These are phyloP conservation scores for Neonectria neomacrospora DNA, from an alignment of 2,329 filamentous ascomycete genomes.

Conservation along the genomic window DNA sequence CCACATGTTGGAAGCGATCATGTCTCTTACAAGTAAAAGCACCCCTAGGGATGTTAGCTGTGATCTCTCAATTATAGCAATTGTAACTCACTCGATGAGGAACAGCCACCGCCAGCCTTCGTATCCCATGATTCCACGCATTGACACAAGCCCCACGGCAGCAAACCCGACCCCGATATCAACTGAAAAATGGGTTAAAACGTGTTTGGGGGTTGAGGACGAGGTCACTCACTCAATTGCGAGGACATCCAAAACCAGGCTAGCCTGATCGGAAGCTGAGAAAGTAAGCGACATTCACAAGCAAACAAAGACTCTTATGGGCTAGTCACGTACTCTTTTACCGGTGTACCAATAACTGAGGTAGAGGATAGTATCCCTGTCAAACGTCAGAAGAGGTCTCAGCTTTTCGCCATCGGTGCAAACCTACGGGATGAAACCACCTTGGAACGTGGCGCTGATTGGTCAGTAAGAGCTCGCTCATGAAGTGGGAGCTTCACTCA, in stretches of 20 bases:
- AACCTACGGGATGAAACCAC: neutral
- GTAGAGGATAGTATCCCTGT: slow-evolving; percentile 25
- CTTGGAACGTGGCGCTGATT: neutral
- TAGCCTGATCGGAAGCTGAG: slow-evolving; percentile 67
- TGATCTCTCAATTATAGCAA: neutral
- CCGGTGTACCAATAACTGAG: slow-evolving; percentile 77
- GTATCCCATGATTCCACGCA: slow-evolving; percentile 51
- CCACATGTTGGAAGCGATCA: neutral
- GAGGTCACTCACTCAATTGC: slow-evolving; percentile 36
- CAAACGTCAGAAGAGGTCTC: neutral
- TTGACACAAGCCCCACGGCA: slow-evolving; percentile 55
- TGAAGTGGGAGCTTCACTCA: neutral
- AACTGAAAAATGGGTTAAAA: slow-evolving; percentile 48
- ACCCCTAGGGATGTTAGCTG: neutral
- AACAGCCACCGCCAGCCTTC: slow-evolving; percentile 62
- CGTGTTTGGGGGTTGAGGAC: neutral
- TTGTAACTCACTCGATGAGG: slow-evolving; percentile 60
- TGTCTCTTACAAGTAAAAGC: neutral
- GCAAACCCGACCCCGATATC: slow-evolving; percentile 52
- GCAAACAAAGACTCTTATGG: neutral
- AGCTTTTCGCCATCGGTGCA: neutral
- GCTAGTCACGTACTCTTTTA: slow-evolving; percentile 50
- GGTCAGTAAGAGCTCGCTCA: neutral
- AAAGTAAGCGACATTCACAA: slow-evolving; percentile 45
- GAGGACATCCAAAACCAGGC: slow-evolving; percentile 71